Percentiles rank a stretch among this genome's conserved stretches.
Evolutionary conservation across 2,329 filamentous ascomycete genomes (phyloP).

Genomic region (Beauveria sp.): DNA sequence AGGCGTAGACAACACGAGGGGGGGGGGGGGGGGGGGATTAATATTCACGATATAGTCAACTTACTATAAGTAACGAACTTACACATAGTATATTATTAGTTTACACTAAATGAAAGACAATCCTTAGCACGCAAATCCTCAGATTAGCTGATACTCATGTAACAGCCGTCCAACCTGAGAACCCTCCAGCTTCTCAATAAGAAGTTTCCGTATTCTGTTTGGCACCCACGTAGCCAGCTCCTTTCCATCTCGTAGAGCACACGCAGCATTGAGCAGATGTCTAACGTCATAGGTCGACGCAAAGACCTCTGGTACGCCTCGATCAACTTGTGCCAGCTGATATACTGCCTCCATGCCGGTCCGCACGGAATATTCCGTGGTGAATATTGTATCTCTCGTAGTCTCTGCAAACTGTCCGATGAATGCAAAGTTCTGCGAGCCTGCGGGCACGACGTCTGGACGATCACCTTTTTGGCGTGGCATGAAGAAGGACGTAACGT

Average conservation of each 20-base stretch:
- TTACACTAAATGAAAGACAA: neutral
- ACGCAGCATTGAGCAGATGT: neutral
- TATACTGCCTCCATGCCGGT: constrained; percentile 31
- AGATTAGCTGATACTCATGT: neutral
- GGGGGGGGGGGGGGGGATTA: too few species aligned
- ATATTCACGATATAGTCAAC: too few species aligned
- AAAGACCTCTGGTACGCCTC: neutral
- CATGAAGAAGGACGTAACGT: neutral
- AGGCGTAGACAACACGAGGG: neutral
- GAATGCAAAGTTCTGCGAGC: neutral
- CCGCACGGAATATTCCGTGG: constrained; percentile 27
- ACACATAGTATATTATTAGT: too few species aligned
- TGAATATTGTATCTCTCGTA: constrained; percentile 7
- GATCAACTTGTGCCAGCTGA: constrained; percentile 8
- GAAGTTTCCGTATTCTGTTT: neutral
- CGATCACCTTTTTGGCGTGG: neutral
- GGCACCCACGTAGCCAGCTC: neutral
- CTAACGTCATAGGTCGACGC: neutral
- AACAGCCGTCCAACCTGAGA: neutral
- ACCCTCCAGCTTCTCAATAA: neutral
- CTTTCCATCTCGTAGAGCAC: neutral
- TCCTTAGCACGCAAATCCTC: neutral
- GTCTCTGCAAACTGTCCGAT: neutral
- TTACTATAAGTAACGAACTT: too few species aligned
- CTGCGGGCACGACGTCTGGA: neutral